Conservation (phyloP, 164 flowering plant species). For the Tetracentron sinense region DNA sequence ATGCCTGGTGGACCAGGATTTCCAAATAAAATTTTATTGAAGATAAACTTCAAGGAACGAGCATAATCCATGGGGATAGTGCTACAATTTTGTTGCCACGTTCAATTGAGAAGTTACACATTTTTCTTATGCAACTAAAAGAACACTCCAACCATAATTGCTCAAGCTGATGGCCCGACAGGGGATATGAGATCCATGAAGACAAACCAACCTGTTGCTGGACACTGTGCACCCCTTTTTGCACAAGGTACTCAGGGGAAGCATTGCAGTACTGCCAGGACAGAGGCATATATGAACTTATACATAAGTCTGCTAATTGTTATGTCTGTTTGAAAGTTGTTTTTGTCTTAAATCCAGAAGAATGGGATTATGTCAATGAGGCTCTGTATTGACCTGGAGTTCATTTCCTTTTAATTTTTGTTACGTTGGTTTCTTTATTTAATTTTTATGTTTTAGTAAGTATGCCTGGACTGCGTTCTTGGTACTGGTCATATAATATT, state of each 20-base stretch:
- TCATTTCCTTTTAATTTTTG: too few relatives aligned
- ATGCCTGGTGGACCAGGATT: too few relatives aligned
- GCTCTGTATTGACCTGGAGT: too few relatives aligned
- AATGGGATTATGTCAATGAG: too few relatives aligned
- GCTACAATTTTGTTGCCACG: too few relatives aligned
- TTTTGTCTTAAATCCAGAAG: too few relatives aligned
- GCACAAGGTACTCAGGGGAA: neutral
- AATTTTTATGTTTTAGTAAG: neutral
- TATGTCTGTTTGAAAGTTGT: too few relatives aligned
- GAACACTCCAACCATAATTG: neutral
- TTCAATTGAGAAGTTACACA: neutral
- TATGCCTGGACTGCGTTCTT: neutral
- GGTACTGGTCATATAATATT: conserved; percentile 20
- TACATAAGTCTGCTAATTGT: too few relatives aligned
- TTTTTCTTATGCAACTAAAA: neutral
- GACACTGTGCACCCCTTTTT: neutral
- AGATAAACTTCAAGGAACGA: too few relatives aligned
- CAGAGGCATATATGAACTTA: too few relatives aligned
- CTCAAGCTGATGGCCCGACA: neutral
- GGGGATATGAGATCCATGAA: neutral
- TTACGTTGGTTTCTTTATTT: neutral
- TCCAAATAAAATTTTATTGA: too few relatives aligned
- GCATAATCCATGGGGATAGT: neutral
- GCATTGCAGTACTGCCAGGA: too few relatives aligned
- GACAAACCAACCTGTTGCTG: neutral